Evolutionary conservation across 2,329 filamentous ascomycete species (phyloP), one percentile per base, ranked within the genome.

Genomic region (Diaporthe batatas): DNA sequence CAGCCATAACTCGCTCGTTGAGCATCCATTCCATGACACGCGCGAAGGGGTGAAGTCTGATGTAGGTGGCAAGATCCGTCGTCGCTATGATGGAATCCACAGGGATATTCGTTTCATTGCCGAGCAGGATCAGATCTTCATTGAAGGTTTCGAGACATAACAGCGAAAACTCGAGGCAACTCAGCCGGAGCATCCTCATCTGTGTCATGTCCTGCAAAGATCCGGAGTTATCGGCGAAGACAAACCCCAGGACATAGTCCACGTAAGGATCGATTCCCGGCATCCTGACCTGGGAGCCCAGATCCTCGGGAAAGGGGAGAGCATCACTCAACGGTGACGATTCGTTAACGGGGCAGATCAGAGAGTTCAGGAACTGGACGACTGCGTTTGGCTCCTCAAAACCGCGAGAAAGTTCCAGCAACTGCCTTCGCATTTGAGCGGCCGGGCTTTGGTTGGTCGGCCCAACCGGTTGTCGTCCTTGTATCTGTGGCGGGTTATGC

Each of bases 1-100:
- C 90, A 76, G 89, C 90, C 78, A 97, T 90, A 29, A 98, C 94
- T 76, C 93, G 94, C 78, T 97, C 94, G 79, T 97, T 98, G 82
- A 97, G 98, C 83, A 99, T 90, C 95, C 96, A 98, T 80, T 99
- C 96, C 93, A 98, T 98, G 21, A 97, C 92, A 73, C 97, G 91
- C 3, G 94, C 91, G 79, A 98, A 99, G 0, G 97, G 96, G 83
- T 99, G 97, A 69, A 98, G 88, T 32, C 91, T 90, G 73, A 96
- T 91, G 80, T 99, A 99, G 7, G 89, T 88, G 65, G 91, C 90
- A 6, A 98, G 86, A 71, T 93, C 93, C 3, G 92, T 92, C 5
- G 94, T 88, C 54, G 88, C 88, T 76, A 97, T 94, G 21, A 93
- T 90, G 12, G 88, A 84, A 80, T 98, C 95, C 21, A 97, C 91